phyloP scores from a whole-genome alignment of 1,284 basidiomycete genomes.

The Pseudomicrostroma phylloplanum region DNA sequence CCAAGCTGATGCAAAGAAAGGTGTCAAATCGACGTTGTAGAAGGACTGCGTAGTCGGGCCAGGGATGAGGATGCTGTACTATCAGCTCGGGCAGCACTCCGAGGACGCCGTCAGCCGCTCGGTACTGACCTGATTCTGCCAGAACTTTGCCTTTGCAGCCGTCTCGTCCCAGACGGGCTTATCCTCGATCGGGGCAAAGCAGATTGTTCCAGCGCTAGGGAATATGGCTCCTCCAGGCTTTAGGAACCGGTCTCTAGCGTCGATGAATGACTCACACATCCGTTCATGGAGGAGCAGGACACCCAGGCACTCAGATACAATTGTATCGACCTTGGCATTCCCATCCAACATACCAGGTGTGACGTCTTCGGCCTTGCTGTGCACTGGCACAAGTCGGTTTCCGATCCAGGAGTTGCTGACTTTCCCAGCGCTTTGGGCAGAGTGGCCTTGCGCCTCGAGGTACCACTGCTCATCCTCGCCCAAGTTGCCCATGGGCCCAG shows the following conservation, averaged over 20 bases:
- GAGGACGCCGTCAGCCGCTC: background rate
- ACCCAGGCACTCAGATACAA: conserved; percentile 57
- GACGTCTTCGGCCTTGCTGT: conserved; percentile 42
- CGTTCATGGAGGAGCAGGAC: conserved; percentile 56
- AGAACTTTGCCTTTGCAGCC: conserved; percentile 52
- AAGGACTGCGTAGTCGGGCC: conserved; percentile 15
- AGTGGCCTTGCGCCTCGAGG: conserved; percentile 22
- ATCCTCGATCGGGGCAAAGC: conserved; percentile 55
- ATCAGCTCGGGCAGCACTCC: background rate
- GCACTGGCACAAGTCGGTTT: conserved; percentile 29
- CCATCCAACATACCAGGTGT: conserved; percentile 22
- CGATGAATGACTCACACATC: conserved; percentile 56
- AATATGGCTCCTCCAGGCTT: conserved; percentile 54
- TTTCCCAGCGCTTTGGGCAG: background rate
- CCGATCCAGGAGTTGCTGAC: conserved; percentile 32
- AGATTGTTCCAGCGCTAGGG: conserved; percentile 54
- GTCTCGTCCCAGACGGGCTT: conserved; percentile 55
- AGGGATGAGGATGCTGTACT: background rate
- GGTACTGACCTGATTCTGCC: conserved; percentile 23
- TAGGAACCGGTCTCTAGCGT: conserved; percentile 54
- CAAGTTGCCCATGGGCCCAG: conserved; percentile 23
- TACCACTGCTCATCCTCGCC: conserved; percentile 24
- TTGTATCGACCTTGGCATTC: conserved; percentile 53
- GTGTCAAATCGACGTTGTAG: conserved; percentile 44
- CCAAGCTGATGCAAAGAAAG: conserved; percentile 33